Conservation (phyloP, 768 basidiomycete species). For the Phylloporus sp. region DNA sequence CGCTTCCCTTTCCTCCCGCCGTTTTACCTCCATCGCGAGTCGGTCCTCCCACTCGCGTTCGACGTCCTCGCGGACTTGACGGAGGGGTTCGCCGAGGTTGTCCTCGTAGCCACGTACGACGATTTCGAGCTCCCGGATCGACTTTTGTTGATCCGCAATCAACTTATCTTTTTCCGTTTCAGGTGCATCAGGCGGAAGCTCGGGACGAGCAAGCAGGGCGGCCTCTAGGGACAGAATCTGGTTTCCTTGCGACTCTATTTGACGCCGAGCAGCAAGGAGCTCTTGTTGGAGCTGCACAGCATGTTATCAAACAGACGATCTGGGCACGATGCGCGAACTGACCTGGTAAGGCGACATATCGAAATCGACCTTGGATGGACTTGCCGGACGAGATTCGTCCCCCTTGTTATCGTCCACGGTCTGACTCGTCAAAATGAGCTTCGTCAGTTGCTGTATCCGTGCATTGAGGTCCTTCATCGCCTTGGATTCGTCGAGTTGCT, state of each 20-base stretch:
- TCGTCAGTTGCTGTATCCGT: constrained; percentile 77
- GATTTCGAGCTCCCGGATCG: constrained; percentile 74
- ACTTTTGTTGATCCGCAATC: constrained; percentile 67
- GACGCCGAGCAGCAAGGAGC: constrained; percentile 68
- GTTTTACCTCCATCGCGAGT: constrained; percentile 52
- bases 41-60: constrained; percentile 66
- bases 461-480: constrained; percentile 80
- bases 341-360: constrained; percentile 86
- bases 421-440: constrained; percentile 80
- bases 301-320: not conserved
- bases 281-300: constrained; percentile 73
- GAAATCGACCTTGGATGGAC: constrained; percentile 86
- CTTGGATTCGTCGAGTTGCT: constrained; percentile 83
- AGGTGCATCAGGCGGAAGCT: constrained; percentile 57
- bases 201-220: constrained; percentile 66
- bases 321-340: not conserved
- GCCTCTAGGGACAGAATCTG: constrained; percentile 84
- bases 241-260: constrained; percentile 74
- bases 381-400: constrained; percentile 70
- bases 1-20: constrained; percentile 61
- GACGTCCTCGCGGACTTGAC: constrained; percentile 64
- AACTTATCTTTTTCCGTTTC: constrained; percentile 71
- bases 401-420: constrained; percentile 67
- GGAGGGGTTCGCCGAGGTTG: constrained; percentile 63
- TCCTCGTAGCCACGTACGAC: constrained; percentile 67